Evolutionary conservation across 805 yeast species (phyloP), one percentile per base, ranked within the genome.

Genomic region (Metschnikowia arizonensis): DNA sequence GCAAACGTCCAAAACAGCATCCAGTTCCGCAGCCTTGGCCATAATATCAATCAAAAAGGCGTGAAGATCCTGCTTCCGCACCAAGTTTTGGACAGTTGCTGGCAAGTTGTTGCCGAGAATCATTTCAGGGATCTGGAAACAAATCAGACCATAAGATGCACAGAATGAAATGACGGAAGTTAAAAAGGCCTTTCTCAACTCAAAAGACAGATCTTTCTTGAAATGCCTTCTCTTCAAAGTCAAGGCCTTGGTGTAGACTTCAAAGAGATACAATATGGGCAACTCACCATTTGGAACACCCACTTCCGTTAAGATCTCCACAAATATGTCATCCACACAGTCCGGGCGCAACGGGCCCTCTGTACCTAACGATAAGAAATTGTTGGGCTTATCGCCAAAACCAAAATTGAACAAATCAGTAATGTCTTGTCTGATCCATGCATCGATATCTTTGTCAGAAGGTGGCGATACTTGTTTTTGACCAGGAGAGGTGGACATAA

Each of bases 61-160:
- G 40, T 46, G 50, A 11, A 45, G 39, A 25, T 49, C 47, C 23
- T 23, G 54, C 23, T 49, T 50, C 8, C 40, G 40, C n/a, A 68
- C 51, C 45, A 70, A 61, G 4, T 52, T 47, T 12, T 57, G 56
- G 5, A 68, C 51, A 1, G 65, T 50, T 8, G 42, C 45, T 11
- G 62, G 60, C 15, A 74, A 50, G 38, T 73, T 68, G 48, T 66
- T 65, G 50, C 73, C 68, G 32, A 69, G 47, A 46, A 77, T 76
- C 77, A 78, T 77, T 45, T 83, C 90, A 8, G 85, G 83, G 2
- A 81, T 76, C 61, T 82, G 88, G 57, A 85, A 82, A 18, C 82
- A 63, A 18, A 85, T 81, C 24, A 82, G 66, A 0, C 87, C 88
- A 62, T 82, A 86, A 21, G 85, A 80, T 11, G 81, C 65, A 12